Conservation (phyloP, 768 basidiomycete genomes). For the Russula griseocarnosa region DNA sequence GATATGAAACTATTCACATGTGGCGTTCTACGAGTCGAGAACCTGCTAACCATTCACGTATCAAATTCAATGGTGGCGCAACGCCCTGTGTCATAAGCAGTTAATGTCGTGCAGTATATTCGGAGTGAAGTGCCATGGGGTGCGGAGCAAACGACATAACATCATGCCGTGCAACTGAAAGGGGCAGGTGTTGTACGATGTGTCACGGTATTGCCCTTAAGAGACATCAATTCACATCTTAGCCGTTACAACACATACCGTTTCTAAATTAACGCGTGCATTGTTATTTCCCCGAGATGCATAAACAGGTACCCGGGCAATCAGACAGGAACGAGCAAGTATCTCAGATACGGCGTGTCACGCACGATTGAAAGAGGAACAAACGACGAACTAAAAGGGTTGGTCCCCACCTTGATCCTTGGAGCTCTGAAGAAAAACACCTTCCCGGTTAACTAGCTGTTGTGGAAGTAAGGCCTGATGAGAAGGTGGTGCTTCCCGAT, state of each 20-base stretch:
- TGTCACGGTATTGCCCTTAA: background rate
- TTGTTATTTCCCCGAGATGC: background rate
- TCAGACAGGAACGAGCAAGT: background rate
- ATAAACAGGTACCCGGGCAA: background rate
- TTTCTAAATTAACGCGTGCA: background rate
- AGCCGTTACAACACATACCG: background rate
- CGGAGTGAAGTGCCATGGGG: background rate
- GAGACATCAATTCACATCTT: background rate
- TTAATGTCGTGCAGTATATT: constrained; percentile 1
- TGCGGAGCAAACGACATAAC: constrained; percentile 4
- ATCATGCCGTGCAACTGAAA: background rate
- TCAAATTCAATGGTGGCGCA: constrained; percentile 12
- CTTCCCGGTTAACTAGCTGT: background rate
- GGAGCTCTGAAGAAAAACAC: background rate
- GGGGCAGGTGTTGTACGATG: background rate
- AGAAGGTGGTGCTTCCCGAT: constrained; percentile 3
- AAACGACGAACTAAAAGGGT: background rate
- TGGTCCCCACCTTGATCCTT: background rate
- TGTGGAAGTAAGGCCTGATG: background rate
- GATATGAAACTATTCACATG: background rate
- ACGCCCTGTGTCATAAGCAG: background rate
- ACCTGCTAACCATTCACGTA: constrained; percentile 14
- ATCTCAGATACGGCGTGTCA: background rate
- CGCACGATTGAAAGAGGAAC: background rate
- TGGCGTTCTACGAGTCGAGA: background rate